Evolutionary conservation across 1,139 yeast genomes (phyloP).

Genomic region (Hyphopichia fennica): DNA sequence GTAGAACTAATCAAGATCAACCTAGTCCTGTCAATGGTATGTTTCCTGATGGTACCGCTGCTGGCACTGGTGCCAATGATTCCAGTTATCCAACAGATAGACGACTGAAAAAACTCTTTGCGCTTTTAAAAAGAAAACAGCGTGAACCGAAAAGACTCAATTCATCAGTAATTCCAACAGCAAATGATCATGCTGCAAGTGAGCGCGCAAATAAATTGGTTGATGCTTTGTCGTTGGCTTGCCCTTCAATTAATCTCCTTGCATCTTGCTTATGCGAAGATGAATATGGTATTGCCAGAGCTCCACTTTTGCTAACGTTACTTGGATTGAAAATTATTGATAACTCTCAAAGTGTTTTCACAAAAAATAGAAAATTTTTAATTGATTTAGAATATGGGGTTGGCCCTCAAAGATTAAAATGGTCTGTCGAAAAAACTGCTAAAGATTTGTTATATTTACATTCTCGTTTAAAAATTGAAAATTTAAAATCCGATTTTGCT

Average conservation of each 20-base stretch:
- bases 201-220: slow-evolving; percentile 65
- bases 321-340: slow-evolving; percentile 66
- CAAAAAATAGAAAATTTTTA: slow-evolving; percentile 56
- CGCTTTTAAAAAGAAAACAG: neutral
- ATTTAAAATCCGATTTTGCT: slow-evolving; percentile 35
- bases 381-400: slow-evolving; percentile 87
- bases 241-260: slow-evolving; percentile 75
- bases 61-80: neutral
- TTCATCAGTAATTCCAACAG: slow-evolving; percentile 9
- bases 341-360: slow-evolving; percentile 38
- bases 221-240: slow-evolving; percentile 65
- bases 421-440: slow-evolving; percentile 76
- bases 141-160: slow-evolving; percentile 1
- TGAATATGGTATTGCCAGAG: slow-evolving; percentile 74
- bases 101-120: neutral
- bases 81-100: neutral
- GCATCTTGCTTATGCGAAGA: slow-evolving; percentile 77
- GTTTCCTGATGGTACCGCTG: neutral
- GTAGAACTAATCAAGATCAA: slow-evolving; percentile 8
- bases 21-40: neutral
- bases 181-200: slow-evolving; percentile 31
- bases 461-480: slow-evolving; percentile 57
- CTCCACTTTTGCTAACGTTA: slow-evolving; percentile 77
- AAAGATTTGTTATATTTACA: slow-evolving; percentile 72
- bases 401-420: slow-evolving; percentile 72